Evolutionary conservation across 1,284 basidiomycete species (phyloP), one percentile per base, ranked within the genome.

Genomic region (Cryptococcus sp.): DNA sequence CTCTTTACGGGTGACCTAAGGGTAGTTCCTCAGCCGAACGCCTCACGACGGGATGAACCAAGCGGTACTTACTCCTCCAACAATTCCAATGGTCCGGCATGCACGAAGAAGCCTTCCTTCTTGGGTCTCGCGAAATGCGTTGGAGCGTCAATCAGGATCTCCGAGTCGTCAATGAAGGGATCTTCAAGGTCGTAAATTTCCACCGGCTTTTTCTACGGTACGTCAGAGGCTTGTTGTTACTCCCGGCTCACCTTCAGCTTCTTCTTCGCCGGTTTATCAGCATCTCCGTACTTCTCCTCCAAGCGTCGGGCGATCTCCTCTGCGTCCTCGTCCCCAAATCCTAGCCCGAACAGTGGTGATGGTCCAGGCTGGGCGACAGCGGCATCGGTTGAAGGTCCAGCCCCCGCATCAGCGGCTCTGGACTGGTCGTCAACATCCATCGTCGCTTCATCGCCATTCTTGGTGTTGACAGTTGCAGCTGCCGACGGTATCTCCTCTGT

Each of bases 141-240:
- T 1, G 93, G 88, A 71, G 94, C 88, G 79, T 97, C 93, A 45
- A 94, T 82, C 20, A 86, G 86, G 55, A 96, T 83, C 74, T 99
- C 94, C 0, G 92, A 92, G 79, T 99, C 95, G 81, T 99, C 95
- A 71, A 99, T 97, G 80, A 98, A 98, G 0, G 91, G 90, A 79
- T 99, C 95, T 1, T 84, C 82, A 19, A 88, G 82, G 79, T 99
- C 94, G 81, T 99, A 99, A 71, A 35, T 35, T 10, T 89, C 71
- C 50, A 66, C 88, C 64, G 89, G 88, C 77, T 87, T 86, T 75
- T 85, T 84, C 58, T 64, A 13, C 51, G 2, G 46, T 19, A 50
- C 50, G 40, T 62, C 48, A 59, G 17, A 3, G 43, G 50, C 30
- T 10, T 49, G 48, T 38, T 43, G 13, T 19, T 52, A 43, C 13